Evolutionary conservation across 305 asterid genomes (phyloP).

Genomic region (Ilex paraguariensis): DNA sequence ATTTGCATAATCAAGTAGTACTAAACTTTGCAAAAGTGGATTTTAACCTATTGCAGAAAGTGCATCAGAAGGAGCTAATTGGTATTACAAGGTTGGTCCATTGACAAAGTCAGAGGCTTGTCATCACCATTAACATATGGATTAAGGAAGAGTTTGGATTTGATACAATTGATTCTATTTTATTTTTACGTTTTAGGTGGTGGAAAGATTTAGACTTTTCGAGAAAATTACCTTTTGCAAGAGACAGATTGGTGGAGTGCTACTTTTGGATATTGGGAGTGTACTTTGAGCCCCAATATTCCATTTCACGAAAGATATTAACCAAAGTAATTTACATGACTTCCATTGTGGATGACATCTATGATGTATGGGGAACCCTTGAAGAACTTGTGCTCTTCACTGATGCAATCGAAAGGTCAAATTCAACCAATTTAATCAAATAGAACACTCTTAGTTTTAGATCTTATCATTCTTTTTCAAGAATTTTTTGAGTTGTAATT

Average conservation of each 20-base stretch:
- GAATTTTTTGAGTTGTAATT: too few species aligned
- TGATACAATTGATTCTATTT: too few species aligned
- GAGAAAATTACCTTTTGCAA: conserved; percentile 9
- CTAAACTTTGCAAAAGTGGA: conserved; percentile 21
- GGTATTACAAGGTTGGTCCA: conserved; percentile 16
- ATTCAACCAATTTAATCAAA: too few species aligned
- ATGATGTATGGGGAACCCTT: not conserved
- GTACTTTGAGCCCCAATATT: conserved; percentile 15
- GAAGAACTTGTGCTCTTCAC: not conserved
- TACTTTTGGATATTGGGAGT: conserved; percentile 16
- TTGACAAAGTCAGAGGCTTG: not conserved
- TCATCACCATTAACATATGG: too few species aligned
- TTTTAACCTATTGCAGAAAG: conserved; percentile 21
- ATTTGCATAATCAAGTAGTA: not conserved
- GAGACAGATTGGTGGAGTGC: conserved; percentile 20
- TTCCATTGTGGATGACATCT: not conserved
- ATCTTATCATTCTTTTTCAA: too few species aligned
- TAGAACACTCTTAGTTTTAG: too few species aligned
- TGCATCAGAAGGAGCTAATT: conserved; percentile 21
- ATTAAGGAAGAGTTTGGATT: too few species aligned
- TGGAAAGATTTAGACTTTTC: conserved; percentile 6
- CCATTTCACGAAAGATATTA: not conserved
- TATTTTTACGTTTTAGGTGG: conserved; percentile 9
- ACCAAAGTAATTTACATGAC: not conserved
- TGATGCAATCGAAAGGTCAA: not conserved